These are phyloP conservation scores for Cladosporium sp. DNA, from an alignment of 2,329 filamentous ascomycete genomes.

Conservation along the genomic window DNA sequence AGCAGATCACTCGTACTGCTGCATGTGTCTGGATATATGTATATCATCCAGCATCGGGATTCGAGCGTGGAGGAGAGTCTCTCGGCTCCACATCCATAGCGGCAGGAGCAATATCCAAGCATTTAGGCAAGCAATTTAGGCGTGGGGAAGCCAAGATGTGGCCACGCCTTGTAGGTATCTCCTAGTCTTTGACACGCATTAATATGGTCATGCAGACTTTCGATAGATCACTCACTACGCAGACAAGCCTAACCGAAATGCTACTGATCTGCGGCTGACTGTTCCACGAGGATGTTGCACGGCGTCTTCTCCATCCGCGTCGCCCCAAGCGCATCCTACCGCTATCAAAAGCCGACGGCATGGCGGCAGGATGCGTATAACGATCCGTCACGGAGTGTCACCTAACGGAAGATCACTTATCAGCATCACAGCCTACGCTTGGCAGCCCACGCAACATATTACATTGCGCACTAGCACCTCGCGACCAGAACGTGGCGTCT, in stretches of 20 bases:
- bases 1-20: too few species aligned
- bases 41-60: background rate
- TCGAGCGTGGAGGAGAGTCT: background rate
- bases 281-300: too few species aligned
- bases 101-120: background rate
- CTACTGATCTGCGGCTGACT: background rate
- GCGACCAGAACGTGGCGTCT: background rate
- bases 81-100: background rate
- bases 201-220: background rate
- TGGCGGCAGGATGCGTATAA: background rate
- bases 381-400: background rate
- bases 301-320: too few species aligned
- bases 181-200: background rate
- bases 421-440: background rate
- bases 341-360: background rate
- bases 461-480: background rate
- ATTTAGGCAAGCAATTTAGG: conserved; percentile 8
- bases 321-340: background rate
- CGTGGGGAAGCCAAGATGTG: background rate
- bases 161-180: background rate
- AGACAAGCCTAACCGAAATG: background rate
- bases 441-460: too few species aligned
- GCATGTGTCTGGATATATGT: background rate
- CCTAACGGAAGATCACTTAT: background rate
- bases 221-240: background rate